Evolutionary conservation across 1,284 basidiomycete species (phyloP), one percentile per base, ranked within the genome.

Genomic region (Moesziomyces aphidis): DNA sequence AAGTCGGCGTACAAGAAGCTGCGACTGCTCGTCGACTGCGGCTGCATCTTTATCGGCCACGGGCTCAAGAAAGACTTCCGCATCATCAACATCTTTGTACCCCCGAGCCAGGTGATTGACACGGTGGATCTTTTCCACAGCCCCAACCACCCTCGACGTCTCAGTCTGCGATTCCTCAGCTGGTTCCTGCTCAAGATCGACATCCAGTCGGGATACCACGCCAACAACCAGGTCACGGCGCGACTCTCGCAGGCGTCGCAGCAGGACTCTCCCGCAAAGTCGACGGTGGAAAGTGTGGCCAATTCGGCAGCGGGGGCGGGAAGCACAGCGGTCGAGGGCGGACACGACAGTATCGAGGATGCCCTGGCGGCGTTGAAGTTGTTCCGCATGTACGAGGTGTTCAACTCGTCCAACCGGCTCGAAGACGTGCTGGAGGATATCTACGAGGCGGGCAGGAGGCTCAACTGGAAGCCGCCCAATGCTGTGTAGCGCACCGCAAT

Each of bases 51-150:
- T 81, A 93, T 99, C 59, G 97, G 97, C 0, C 96, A 99, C 80
- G 97, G 97, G 1, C 89, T 99, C n/a, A 92, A 93, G n/a, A 98
- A 98, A 84, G 97, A 99, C 85, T 98, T 99, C 86, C 89, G 97
- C 13, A 99, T 97, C 63, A 98, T 99, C 86, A 99, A 99, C 85
- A 94, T 99, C 53, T 95, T 92, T 81, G 94, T 99, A 7, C 96
- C 97, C 0, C 93, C 94, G 0, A 90, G 92, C 5, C 95, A 97
- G 85, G 95, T 99, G 50, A 92, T 97, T 65, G 96, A 99, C 83
- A 99, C 97, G 0, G 96, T 99, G 61, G 93, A 96, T 84, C 88
- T 98, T 23, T 99, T 95, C 85, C 96, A 93, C 82, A 86, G 95
- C 24, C 89, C 90, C 56, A 87, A 89, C 34, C 90, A 94, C 31